Evolutionary conservation across 2,329 filamentous ascomycete genomes (phyloP).

Genomic region (Didymella lethalis): DNA sequence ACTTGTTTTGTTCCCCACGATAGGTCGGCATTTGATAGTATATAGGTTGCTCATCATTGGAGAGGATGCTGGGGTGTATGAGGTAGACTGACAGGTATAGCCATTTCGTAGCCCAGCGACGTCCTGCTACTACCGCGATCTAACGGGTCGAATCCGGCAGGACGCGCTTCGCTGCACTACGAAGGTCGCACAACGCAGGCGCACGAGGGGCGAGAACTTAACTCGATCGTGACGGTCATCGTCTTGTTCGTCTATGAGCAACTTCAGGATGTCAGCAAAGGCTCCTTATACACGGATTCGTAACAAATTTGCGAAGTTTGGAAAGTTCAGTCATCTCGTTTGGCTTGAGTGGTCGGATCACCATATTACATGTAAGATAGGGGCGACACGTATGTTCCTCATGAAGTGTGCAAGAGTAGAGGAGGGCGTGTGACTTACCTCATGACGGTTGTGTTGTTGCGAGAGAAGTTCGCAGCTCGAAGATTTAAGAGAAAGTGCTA

Average conservation of each 20-base stretch:
- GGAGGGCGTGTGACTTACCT: conserved; percentile 40
- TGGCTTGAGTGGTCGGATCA: conserved; percentile 53
- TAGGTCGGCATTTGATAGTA: conserved; percentile 53
- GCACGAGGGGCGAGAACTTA: background rate
- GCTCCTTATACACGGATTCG: conserved; percentile 6
- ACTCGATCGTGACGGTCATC: background rate
- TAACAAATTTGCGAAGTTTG: conserved; percentile 17
- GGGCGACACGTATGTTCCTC: conserved; percentile 52
- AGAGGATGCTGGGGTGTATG: conserved; percentile 13
- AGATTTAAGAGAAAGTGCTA: conserved; percentile 26
- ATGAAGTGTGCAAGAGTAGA: conserved; percentile 26
- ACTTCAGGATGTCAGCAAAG: conserved; percentile 32
- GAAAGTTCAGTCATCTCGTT: conserved; percentile 50
- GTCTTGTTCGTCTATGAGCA: conserved; percentile 7
- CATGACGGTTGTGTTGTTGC: conserved; percentile 34
- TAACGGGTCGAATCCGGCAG: conserved; percentile 3
- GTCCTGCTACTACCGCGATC: conserved; percentile 13
- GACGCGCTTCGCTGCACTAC: conserved; percentile 20
- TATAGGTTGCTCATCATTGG: conserved; percentile 49
- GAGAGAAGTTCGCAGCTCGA: conserved; percentile 26
- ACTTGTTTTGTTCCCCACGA: conserved; percentile 49
- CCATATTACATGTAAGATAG: conserved; percentile 51
- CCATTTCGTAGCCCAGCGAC: conserved; percentile 27
- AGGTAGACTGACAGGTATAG: conserved; percentile 29
- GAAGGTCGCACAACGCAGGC: conserved; percentile 5